Conservation (phyloP, 495 filamentous ascomycete species). For the Aspergillus panamensis region DNA sequence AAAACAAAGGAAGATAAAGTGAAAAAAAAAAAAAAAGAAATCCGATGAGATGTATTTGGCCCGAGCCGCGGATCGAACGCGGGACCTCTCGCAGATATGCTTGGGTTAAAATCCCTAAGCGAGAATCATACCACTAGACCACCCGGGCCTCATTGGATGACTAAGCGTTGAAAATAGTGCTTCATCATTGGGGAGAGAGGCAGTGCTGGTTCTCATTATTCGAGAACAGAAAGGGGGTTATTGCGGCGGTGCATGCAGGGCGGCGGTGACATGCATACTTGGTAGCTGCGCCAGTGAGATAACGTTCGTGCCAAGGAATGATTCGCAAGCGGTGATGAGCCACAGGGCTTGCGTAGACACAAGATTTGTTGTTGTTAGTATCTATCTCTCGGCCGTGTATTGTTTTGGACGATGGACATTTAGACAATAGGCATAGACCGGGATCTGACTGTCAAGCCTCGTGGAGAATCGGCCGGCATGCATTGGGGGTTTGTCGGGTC, state of each 20-base stretch:
- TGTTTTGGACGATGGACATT: neutral
- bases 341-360: neutral
- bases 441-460: too few species aligned
- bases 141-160: conserved; percentile 20
- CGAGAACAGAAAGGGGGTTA: neutral
- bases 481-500: too few species aligned
- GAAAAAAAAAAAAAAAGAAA: conserved; percentile 2
- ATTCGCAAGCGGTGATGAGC: conserved; percentile 13
- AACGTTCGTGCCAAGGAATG: conserved; percentile 31
- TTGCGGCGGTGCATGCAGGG: conserved; percentile 1
- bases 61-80: conserved; percentile 42
- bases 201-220: neutral
- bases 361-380: neutral
- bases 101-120: conserved; percentile 35
- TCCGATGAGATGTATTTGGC: conserved; percentile 15
- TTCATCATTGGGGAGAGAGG: neutral
- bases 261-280: conserved; percentile 20
- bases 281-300: conserved; percentile 17
- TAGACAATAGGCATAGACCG: too few species aligned
- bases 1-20: too few species aligned
- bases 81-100: conserved; percentile 40
- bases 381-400: neutral
- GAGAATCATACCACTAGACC: conserved; percentile 39
- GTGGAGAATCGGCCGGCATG: too few species aligned
- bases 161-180: neutral